Evolutionary conservation across 805 yeast species (phyloP).

Genomic region (Candida sakaeoensis): DNA sequence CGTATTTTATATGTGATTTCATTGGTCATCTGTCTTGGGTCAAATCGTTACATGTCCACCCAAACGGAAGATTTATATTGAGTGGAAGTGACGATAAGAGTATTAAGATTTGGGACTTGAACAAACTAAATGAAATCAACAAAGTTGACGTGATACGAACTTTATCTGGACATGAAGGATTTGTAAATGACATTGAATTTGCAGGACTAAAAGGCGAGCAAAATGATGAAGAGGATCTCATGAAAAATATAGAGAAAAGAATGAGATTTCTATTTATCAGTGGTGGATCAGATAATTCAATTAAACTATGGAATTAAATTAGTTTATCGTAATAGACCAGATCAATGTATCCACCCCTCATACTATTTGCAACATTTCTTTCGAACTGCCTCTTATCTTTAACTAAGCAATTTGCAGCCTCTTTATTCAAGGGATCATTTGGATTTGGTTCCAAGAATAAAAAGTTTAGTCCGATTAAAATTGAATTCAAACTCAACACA

Average conservation of each 20-base stretch:
- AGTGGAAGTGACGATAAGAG: constrained; percentile 79
- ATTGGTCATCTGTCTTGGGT: constrained; percentile 89
- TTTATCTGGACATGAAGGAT: constrained; percentile 67
- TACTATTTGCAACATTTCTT: constrained; percentile 53
- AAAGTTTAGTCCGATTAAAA: constrained; percentile 80
- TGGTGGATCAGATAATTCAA: constrained; percentile 58
- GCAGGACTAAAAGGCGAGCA: constrained; percentile 35
- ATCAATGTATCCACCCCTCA: constrained; percentile 70
- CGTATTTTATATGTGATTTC: constrained; percentile 52
- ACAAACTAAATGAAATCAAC: constrained; percentile 32
- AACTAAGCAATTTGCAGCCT: constrained; percentile 62
- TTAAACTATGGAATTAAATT: constrained; percentile 47
- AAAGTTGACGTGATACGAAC: constrained; percentile 41
- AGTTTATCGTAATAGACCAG: constrained; percentile 64
- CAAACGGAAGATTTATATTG: constrained; percentile 65
- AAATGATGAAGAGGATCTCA: constrained; percentile 11
- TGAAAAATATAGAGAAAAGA: constrained; percentile 34
- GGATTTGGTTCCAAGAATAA: constrained; percentile 88
- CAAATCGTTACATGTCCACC: constrained; percentile 64
- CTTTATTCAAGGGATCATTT: constrained; percentile 87
- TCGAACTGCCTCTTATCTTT: constrained; percentile 44
- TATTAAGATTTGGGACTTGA: constrained; percentile 74
- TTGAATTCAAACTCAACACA: constrained; percentile 74
- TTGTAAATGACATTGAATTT: constrained; percentile 60
- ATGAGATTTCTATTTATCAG: constrained; percentile 64